phyloP scores from a whole-genome alignment of 2,329 filamentous ascomycete genomes.

The Colletotrichum spinosum region DNA sequence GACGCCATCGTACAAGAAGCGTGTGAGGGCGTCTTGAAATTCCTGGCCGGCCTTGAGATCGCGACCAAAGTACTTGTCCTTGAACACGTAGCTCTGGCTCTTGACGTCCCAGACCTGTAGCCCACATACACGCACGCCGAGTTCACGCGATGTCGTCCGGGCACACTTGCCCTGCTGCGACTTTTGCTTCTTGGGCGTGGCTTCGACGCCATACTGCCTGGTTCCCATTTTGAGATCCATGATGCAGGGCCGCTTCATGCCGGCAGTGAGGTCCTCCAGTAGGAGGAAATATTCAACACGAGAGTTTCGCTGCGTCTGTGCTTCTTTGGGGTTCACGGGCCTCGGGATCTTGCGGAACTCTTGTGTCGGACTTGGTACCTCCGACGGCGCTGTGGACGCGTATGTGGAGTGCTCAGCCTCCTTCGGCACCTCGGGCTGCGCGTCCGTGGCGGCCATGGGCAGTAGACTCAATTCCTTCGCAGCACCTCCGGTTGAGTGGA shows the following conservation, averaged over 20 bases:
- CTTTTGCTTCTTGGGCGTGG: conserved; percentile 88
- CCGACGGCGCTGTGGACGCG: conserved; percentile 44
- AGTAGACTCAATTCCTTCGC: conserved; percentile 18
- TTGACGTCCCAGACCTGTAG: conserved; percentile 95
- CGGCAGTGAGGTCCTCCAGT: conserved; percentile 92
- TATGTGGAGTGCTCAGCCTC: conserved; percentile 24
- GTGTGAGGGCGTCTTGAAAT: conserved; percentile 88
- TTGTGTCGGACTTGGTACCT: conserved; percentile 51
- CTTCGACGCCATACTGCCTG: conserved; percentile 94
- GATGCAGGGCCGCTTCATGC: conserved; percentile 96
- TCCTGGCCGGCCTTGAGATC: conserved; percentile 87
- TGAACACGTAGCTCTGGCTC: conserved; percentile 88
- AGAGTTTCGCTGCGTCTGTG: conserved; percentile 69
- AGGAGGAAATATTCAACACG: conserved; percentile 94
- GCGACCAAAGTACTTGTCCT: conserved; percentile 97
- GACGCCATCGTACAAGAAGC: conserved; percentile 91
- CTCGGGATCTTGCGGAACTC: conserved; percentile 61
- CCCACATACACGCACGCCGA: conserved; percentile 94
- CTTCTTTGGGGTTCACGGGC: conserved; percentile 82
- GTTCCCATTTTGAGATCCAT: conserved; percentile 99
- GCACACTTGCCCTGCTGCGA: conserved; percentile 95
- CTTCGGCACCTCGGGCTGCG: conserved; percentile 14
- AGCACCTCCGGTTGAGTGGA: background rate
- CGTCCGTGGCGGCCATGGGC: conserved; percentile 14
- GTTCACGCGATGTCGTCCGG: conserved; percentile 88